Base-by-base conservation (phyloP, 441 rosid genomes). In the Gossypium gossypioides region DNA sequence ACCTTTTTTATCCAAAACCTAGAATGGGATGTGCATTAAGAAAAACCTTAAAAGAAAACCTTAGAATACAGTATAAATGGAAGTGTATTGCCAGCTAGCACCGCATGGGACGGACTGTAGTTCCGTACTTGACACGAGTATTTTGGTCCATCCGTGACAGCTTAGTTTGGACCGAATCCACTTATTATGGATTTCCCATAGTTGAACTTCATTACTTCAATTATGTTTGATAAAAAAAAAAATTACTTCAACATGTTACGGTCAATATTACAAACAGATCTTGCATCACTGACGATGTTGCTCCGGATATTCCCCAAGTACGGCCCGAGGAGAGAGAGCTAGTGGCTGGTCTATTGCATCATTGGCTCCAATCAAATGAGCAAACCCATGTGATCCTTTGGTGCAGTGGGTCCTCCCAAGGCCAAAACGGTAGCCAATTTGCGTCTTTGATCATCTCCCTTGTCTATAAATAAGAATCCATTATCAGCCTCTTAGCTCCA, bases 381-480 rank as follows among this genome's bases (percentile, higher is more conserved):
- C 62, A 29, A 75, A 72, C 58, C 76, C 78, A 72, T 72, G 76
- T 75, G 74, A 75, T 34, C 24, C 34, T 52, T 59, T n/a, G 42
- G 10, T 10, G 63, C 59, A 8, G 69, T n/a, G 72, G 69, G 58
- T 63, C 69, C 77, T 32, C 21, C 46, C 59, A 34, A 29, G 55
- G 58, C 12, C 42, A 34, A 34, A 34, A 6, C 8, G 24, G 6
- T 21, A 7, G 18, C 8, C 56, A 13, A 18, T 3, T 48, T 76
- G 61, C 37, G 37, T 24, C 54, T 42, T 19, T 13, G 8, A 6
- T 16, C 18, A 24, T 42, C 63, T 56, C 27, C 21, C 5, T 29
- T 3, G 16, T 48, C 58, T 48, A 67, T 48, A 66, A 66, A 66
- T 66, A 44, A 2, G 15, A 24, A n/a, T 19, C 15, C 3, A 13